Evolutionary conservation across 1,139 yeast species (phyloP).

Genomic region (Citeromyces hawaiiensis): DNA sequence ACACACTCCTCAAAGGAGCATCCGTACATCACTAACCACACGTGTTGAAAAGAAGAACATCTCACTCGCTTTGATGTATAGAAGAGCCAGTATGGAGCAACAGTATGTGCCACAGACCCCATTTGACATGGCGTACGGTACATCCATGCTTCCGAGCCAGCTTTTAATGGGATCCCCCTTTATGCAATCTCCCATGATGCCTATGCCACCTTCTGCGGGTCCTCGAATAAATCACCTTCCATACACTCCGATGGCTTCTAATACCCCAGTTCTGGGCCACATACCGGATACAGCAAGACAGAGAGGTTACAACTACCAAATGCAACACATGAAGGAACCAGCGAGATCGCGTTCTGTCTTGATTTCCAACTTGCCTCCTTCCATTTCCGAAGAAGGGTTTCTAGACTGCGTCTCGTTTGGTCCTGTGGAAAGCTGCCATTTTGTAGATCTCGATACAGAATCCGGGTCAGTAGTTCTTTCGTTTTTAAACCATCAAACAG

Average conservation of each 20-base stretch:
- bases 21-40: not conserved
- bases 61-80: not conserved
- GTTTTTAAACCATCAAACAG: slow-evolving; percentile 27
- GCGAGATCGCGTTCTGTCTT: slow-evolving; percentile 7
- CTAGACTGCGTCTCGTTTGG: slow-evolving; percentile 19
- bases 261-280: slow-evolving; percentile 2
- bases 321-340: slow-evolving; percentile 11
- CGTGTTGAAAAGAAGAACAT: not conserved
- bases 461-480: slow-evolving; percentile 18
- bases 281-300: slow-evolving; percentile 3
- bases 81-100: not conserved
- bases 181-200: slow-evolving; percentile 21
- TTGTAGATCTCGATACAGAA: slow-evolving; percentile 8
- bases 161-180: slow-evolving; percentile 57
- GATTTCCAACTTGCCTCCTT: slow-evolving; percentile 11
- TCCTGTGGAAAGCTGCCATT: slow-evolving; percentile 26
- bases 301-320: slow-evolving; percentile 22
- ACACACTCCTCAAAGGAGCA: not conserved
- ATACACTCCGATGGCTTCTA: slow-evolving; percentile 3
- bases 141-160: slow-evolving; percentile 62
- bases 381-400: slow-evolving; percentile 8
- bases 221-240: slow-evolving; percentile 8
- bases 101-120: slow-evolving; percentile 20
- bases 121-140: slow-evolving; percentile 37
- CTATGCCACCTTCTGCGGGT: slow-evolving; percentile 1